Conservation (phyloP, 1,284 basidiomycete species). For the Rhodotorula sp. region DNA sequence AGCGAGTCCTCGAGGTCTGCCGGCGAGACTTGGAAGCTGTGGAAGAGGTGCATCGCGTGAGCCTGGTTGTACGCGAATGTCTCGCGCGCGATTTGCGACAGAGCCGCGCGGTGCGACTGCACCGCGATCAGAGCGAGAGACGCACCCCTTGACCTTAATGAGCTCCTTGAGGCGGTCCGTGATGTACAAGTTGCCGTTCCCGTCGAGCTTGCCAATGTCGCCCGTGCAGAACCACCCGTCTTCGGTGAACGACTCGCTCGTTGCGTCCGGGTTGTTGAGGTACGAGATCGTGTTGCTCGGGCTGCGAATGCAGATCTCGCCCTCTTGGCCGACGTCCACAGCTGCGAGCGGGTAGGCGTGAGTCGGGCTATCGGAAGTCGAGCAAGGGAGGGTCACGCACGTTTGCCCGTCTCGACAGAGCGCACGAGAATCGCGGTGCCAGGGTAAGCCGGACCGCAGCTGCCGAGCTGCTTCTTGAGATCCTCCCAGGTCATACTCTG, state of each 20-base stretch:
- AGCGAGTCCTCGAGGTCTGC: slow-evolving; percentile 49
- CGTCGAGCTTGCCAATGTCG: slow-evolving; percentile 48
- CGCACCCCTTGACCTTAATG: slow-evolving; percentile 48
- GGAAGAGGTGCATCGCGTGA: too few species aligned
- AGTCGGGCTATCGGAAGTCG: neutral
- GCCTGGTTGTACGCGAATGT: neutral
- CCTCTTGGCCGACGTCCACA: slow-evolving; percentile 38
- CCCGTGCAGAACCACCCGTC: slow-evolving; percentile 47
- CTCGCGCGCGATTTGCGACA: neutral
- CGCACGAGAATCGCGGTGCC: slow-evolving; percentile 45
- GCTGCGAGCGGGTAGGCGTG: slow-evolving; percentile 12
- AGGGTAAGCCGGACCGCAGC: slow-evolving; percentile 43
- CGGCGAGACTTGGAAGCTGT: slow-evolving; percentile 49
- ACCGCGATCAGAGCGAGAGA: neutral
- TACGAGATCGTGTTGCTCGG: slow-evolving; percentile 48
- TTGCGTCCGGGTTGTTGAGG: slow-evolving; percentile 48
- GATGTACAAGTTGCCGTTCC: slow-evolving; percentile 43
- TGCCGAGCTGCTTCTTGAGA: slow-evolving; percentile 43
- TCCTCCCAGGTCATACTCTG: slow-evolving; percentile 42
- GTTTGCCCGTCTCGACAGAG: slow-evolving; percentile 39
- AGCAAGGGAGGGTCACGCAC: neutral
- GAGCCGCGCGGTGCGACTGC: neutral
- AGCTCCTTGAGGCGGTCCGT: slow-evolving; percentile 47
- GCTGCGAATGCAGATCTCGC: slow-evolving; percentile 46
- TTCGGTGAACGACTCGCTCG: slow-evolving; percentile 41